Evolutionary conservation across 148 eudicot genomes (phyloP), one percentile per base, ranked within the genome.

Genomic region (Amaranthus hypochondriacus): DNA sequence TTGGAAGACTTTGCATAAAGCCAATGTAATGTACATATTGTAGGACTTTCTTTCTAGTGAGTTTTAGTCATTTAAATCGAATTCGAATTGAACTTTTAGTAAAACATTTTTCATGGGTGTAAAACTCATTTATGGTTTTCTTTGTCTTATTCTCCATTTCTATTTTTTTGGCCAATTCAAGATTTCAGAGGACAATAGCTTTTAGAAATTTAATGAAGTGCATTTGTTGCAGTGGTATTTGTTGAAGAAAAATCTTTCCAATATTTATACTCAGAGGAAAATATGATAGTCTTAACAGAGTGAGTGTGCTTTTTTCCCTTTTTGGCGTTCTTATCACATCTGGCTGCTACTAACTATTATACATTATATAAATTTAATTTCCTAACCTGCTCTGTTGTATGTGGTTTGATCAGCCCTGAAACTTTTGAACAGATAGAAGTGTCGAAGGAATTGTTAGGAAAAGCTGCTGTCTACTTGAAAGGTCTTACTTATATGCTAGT

Each of bases 261-360:
- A 7, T 95, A 88, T 84, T 79, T 90, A 75, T 95, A 95, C 75
- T 83, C 92, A 0, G 97, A 95, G 82, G 96, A 84, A 46, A 89
- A 92, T 72, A 63, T 75, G 60, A 75, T 95, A 39, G 96, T 92
- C 48, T 68, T 95, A 62, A 87, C 87, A 65, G 96, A 95, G 98
- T 94, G 64, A 78, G 97, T 84, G 49, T 51, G 39, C 43, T 54
- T 49, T 74, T 42, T 9, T 57, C 10, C 28, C 3, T 9, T 53
- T 13, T 18, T 18, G 39, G 39, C 39, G 69, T 62, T 3, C 59
- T 15, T 2, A 18, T 18, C 62, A 43, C 3, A 13, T 9, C 8
- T 68, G 18, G 9, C 43, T 11, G 28, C 4, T 58, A 18, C 46
- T 39, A 44, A 70, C 14, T 21, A 44, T 49, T 51, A n/a, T 51